A percentile compares a stretch with the other conserved stretches of the same genome.
These are phyloP conservation scores for Athelia psychrophila DNA, from an alignment of 1,284 basidiomycete genomes.

Conservation along the genomic window DNA sequence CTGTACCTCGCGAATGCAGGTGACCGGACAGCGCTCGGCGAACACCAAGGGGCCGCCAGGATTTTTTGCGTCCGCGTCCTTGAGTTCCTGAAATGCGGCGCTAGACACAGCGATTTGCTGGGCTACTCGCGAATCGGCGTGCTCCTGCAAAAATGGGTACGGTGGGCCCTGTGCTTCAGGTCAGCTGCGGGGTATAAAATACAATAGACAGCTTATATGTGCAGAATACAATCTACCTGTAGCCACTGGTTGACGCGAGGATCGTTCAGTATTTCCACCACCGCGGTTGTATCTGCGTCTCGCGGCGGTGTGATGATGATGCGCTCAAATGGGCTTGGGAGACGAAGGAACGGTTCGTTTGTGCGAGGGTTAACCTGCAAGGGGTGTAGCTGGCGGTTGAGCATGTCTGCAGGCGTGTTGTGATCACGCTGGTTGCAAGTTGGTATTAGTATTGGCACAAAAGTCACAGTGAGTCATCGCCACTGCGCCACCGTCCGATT, in stretches of 20 bases:
- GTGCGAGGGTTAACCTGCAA: constrained; percentile 41
- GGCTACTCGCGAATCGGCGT: constrained; percentile 27
- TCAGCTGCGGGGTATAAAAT: not conserved
- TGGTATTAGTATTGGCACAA: too few relatives aligned
- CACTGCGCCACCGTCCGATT: too few relatives aligned
- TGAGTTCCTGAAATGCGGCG: constrained; percentile 22
- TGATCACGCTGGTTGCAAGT: too few relatives aligned
- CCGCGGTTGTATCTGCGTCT: constrained; percentile 34
- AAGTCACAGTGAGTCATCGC: too few relatives aligned
- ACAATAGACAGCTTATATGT: too few relatives aligned
- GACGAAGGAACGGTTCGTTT: constrained; percentile 50
- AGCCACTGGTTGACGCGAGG: constrained; percentile 44
- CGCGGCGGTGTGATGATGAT: constrained; percentile 62
- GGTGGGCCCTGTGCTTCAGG: constrained; percentile 35
- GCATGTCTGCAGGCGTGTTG: constrained; percentile 10
- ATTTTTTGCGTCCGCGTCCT: constrained; percentile 8
- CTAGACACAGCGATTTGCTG: constrained; percentile 17
- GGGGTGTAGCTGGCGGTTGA: constrained; percentile 30
- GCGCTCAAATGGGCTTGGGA: constrained; percentile 44
- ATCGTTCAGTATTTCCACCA: constrained; percentile 46
- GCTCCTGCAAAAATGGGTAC: constrained; percentile 48
- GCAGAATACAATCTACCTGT: constrained; percentile 11
- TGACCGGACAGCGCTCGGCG: constrained; percentile 39
- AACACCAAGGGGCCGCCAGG: constrained; percentile 12
- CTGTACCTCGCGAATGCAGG: constrained; percentile 41